Percentiles rank a stretch among this genome's conserved stretches.
Evolutionary conservation across 2,329 filamentous ascomycete genomes (phyloP).

Genomic region (Talaromyces marneffei): DNA sequence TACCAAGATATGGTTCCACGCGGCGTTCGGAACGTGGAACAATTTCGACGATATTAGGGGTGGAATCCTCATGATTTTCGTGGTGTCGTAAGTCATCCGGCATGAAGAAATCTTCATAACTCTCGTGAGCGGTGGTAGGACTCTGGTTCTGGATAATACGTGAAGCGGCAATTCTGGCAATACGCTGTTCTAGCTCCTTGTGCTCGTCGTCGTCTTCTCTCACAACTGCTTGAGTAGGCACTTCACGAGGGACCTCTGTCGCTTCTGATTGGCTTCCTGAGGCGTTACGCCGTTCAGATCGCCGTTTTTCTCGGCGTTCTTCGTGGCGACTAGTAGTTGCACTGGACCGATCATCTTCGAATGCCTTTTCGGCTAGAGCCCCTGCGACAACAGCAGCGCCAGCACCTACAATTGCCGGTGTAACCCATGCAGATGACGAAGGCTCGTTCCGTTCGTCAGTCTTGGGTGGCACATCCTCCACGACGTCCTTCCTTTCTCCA

Average conservation of each 20-base stretch:
- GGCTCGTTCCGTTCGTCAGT: not conserved
- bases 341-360: constrained; percentile 27
- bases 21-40: constrained; percentile 27
- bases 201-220: constrained; percentile 19
- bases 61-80: constrained; percentile 6
- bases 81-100: constrained; percentile 37
- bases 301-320: constrained; percentile 34
- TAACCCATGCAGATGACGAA: constrained; percentile 27
- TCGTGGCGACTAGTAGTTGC: constrained; percentile 30
- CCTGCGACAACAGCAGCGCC: constrained; percentile 45
- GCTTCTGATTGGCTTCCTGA: constrained; percentile 21
- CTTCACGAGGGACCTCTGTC: constrained; percentile 21
- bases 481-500: constrained; percentile 5
- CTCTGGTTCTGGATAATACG: constrained; percentile 26
- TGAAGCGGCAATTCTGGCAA: constrained; percentile 27
- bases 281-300: constrained; percentile 34
- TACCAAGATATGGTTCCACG: constrained; percentile 16
- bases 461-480: not conserved
- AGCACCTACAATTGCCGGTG: constrained; percentile 42
- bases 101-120: constrained; percentile 40
- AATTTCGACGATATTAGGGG: constrained; percentile 24
- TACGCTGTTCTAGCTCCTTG: constrained; percentile 19
- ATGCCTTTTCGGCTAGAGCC: constrained; percentile 29
- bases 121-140: constrained; percentile 31
- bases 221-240: constrained; percentile 18